Evolutionary conservation across 2,329 filamentous ascomycete genomes (phyloP), one percentile per base, ranked within the genome.

Genomic region (Cryphonectria radicalis): DNA sequence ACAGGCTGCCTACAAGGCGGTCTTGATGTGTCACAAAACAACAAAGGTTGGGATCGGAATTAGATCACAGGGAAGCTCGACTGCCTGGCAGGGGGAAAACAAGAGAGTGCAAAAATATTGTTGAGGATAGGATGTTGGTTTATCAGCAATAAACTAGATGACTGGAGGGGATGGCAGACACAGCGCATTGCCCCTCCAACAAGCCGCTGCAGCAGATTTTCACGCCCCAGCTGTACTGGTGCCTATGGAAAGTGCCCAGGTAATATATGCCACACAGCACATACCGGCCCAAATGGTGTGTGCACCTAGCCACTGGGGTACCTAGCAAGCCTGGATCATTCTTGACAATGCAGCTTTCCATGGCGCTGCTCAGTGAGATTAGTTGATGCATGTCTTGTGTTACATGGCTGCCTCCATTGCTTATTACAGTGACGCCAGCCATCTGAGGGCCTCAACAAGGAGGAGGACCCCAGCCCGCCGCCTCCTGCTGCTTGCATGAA

Each of bases 121-220:
- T 40, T 40, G 40, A 46, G 40, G 37, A 14, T 19, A 59, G n/a
- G 8, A 46, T 43, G 35, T 46, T 43, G 59, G 62, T 64, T 64
- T 64, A 64, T 64, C 62, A 64, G 40, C 62, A 46, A 25, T 19
- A 32, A 32, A 59, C 25, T 64, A 64, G 62, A 40, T 46, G 62
- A 64, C 62, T 40, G 62, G 43, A 46, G 62, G 3, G n/a, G n/a
- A n/a, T n/a, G n/a, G 62, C 62, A 32, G 59, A 59, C 14, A 17
- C 28, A 64, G 60, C 40, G n/a, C 22, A 42, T 42, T 22, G n/a
- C 62, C 40, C 32, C 59, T 40, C 59, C 59, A 62, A 32, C 32
- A 62, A 40, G 32, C 32, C 59, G 59, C 59, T 19, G 62, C 43
- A 40, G n/a, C 62, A 64, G 62, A 64, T 64, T 68, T 68, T 68